Evolutionary conservation across 225 moss, liverwort and hornwort genomes (phyloP), one percentile per base, ranked within the genome.

Genomic region (Bryoerythrophyllum caledonicum): DNA sequence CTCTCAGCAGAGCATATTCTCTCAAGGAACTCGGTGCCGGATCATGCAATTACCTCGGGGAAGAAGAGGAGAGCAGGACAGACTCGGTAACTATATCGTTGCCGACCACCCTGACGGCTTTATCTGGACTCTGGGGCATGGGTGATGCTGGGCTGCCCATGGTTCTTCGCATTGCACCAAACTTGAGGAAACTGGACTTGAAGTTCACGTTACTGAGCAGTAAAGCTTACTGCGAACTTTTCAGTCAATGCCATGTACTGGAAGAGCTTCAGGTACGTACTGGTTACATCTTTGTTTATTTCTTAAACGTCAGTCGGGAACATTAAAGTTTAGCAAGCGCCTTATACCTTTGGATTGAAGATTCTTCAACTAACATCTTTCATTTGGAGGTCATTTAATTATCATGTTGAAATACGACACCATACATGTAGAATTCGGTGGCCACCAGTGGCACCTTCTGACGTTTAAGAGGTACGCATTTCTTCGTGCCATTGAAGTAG

Each of bases 21-120:
- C 76, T 93, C 4, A 41, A 21, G 61, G 92, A 93, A 70, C 76
- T 87, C 14, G 92, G 92, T 72, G 74, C 85, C 60, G 92, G 92
- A 48, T 75, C 73, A 54, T 90, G 80, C 73, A 76, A 59, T 68
- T 72, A 63, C 5, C 60, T 86, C 37, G 89, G 79, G 43, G 83
- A 83, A 8, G 79, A 76, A 8, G 79, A 76, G 43, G 71, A 82
- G 14, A 75, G 62, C 21, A 71, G 67, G 44, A 32, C 69, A 37
- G 23, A 13, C 67, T n/a, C n/a, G n/a, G 63, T 38, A 10, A 26
- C 67, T 35, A 71, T 79, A 17, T 71, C 78, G 12, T 72, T 83
- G 55, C 79, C 83, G 43, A 20, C 28, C 10, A 59, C 65, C 3
- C 52, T 83, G 71, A 79, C 71, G 17, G 40, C 79, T 71, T 82